Percentiles rank a stretch among this genome's conserved stretches.
phyloP scores from a whole-genome alignment of 495 filamentous ascomycete species.

The Chaetomium tenue region DNA sequence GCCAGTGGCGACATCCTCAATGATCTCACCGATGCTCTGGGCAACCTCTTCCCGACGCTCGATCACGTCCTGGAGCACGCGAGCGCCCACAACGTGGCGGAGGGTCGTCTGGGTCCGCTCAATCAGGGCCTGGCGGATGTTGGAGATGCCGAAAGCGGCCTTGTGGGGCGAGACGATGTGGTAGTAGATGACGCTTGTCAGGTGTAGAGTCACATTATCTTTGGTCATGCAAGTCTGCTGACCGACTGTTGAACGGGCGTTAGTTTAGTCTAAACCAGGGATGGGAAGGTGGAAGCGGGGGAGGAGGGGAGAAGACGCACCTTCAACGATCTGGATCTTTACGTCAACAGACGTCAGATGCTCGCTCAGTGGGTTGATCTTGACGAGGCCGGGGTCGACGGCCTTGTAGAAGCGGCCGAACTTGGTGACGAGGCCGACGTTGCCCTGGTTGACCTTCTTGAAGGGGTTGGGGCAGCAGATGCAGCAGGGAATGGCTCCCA shows the following conservation, averaged over 20 bases:
- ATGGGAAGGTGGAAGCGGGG: background rate
- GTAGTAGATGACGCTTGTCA: slow-evolving; percentile 84
- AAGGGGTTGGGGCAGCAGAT: slow-evolving; percentile 93
- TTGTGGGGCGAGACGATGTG: slow-evolving; percentile 94
- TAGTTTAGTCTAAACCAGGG: background rate
- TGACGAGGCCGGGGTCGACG: slow-evolving; percentile 95
- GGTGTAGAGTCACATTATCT: slow-evolving; percentile 74
- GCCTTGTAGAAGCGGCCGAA: slow-evolving; percentile 96
- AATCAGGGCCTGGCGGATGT: slow-evolving; percentile 89
- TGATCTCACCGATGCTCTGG: slow-evolving; percentile 90
- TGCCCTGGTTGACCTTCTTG: slow-evolving; percentile 88
- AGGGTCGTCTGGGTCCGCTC: slow-evolving; percentile 98
- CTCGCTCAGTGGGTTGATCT: slow-evolving; percentile 96
- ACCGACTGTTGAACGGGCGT: background rate
- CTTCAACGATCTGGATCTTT: slow-evolving; percentile 96
- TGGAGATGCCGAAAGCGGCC: slow-evolving; percentile 93
- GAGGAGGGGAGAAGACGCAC: background rate
- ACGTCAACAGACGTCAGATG: slow-evolving; percentile 89
- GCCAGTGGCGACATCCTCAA: slow-evolving; percentile 88
- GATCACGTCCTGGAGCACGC: slow-evolving; percentile 96
- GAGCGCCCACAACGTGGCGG: slow-evolving; percentile 93
- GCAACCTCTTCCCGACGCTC: slow-evolving; percentile 98
- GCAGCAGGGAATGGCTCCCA: slow-evolving; percentile 91
- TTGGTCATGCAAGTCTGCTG: slow-evolving; percentile 98
- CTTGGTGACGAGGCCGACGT: slow-evolving; percentile 84